Evolutionary conservation across 768 basidiomycete genomes (phyloP), one percentile per base, ranked within the genome.

Genomic region (Pleurotus eryngii): DNA sequence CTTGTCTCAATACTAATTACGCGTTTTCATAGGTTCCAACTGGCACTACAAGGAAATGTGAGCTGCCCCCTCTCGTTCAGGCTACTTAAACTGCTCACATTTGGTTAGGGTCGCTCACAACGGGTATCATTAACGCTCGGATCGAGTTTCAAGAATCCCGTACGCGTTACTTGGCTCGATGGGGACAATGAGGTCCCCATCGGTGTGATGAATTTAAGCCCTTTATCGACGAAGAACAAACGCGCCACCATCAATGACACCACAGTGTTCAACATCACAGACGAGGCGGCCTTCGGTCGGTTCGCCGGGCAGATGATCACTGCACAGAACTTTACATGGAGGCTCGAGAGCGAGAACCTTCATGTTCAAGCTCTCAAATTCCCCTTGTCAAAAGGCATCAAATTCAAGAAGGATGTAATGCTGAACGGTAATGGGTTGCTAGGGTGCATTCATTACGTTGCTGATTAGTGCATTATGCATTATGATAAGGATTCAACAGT

Each of bases 261-360:
- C 6, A 82, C 79, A 0, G 70, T 69, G 0, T 89, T 90, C 68
- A 70, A 68, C 17, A 86, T 90, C 63, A 67, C 67, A 2, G 76
- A 90, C 62, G 69, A 80, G 63, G 68, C 66, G 27, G 82, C 82
- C 9, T 90, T 90, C 62, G 81, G 81, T 57, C 74, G 73, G 18
- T 90, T 90, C 68, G 78, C 86, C 2, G 71, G 71, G 42, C 70
- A 75, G 30, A 75, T 91, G 77, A 89, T 90, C 65, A 90, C 85
- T 0, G 77, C 81, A 46, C 72, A 73, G 46, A 83, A 77, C 57
- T 90, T 90, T 63, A 88, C 83, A 0, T 91, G 89, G 88, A 75
- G 76, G 55, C 69, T 91, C 42, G 64, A 72, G 15, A 86, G 80
- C 57, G 66, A 78, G n/a, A 76, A 78, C 60, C 74, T 90, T 39